Conservation (phyloP, 2,329 filamentous ascomycete genomes). For the Calonectria montana region DNA sequence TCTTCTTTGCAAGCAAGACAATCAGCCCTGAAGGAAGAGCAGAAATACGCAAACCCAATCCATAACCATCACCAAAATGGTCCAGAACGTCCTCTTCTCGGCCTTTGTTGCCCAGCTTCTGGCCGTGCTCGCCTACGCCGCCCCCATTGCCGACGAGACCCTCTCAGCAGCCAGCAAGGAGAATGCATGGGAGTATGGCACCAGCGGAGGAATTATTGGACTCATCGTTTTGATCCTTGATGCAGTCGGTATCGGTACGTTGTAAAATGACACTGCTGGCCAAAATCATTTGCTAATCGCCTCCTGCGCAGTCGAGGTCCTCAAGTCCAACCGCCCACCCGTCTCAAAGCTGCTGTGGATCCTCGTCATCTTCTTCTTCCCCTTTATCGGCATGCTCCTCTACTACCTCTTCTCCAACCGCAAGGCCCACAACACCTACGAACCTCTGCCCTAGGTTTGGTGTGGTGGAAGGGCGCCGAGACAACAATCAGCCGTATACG, state of each 20-base stretch:
- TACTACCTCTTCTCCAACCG: not conserved
- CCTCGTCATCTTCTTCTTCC: not conserved
- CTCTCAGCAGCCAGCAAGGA: not conserved
- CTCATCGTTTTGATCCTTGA: not conserved
- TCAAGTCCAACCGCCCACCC: not conserved
- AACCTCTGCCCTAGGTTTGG: not conserved
- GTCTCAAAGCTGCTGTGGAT: not conserved
- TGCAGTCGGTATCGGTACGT: not conserved
- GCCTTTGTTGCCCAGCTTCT: not conserved
- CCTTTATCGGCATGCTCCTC: not conserved
- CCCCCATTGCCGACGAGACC: not conserved
- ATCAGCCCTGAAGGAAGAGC: not conserved
- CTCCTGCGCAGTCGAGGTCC: not conserved
- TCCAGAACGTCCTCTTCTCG: not conserved
- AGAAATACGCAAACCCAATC: not conserved
- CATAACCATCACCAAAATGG: not conserved
- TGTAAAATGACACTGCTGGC: not conserved
- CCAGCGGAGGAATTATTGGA: not conserved
- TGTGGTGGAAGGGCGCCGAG: not conserved
- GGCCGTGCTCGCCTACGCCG: slow-evolving; percentile 1
- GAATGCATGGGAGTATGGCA: not conserved
- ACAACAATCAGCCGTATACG: not conserved
- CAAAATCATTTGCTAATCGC: not conserved
- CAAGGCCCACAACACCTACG: not conserved
- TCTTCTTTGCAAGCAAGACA: not conserved